A percentile compares a stretch with the other conserved stretches of the same genome.
Conservation (phyloP, 2,329 filamentous ascomycete genomes). For the Colletotrichum ledebouriae region DNA sequence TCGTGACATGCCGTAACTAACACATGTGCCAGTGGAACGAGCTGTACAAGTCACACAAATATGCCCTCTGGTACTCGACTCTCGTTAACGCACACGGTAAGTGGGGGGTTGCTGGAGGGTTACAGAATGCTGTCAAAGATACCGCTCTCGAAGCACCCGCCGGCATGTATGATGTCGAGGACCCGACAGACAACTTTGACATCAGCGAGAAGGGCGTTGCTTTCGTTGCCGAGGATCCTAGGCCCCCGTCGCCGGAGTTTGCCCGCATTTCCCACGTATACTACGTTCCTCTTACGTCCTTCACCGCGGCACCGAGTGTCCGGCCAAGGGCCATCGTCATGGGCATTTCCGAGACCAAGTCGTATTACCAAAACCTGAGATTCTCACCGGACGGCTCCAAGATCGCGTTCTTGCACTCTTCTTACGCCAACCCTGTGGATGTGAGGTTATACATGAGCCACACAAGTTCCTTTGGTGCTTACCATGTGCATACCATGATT, state of each 20-base stretch:
- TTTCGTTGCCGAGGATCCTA: constrained; percentile 49
- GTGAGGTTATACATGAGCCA: constrained; percentile 50
- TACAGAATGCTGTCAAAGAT: constrained; percentile 52
- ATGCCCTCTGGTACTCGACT: constrained; percentile 56
- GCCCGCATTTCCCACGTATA: constrained; percentile 47
- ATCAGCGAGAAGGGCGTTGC: constrained; percentile 52
- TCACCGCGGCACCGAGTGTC: constrained; percentile 43
- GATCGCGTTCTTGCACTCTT: constrained; percentile 52
- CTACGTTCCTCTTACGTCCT: constrained; percentile 52
- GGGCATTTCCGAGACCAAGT: constrained; percentile 37
- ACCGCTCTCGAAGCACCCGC: constrained; percentile 51
- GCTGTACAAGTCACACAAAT: constrained; percentile 49
- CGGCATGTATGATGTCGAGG: constrained; percentile 46
- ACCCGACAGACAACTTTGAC: constrained; percentile 49
- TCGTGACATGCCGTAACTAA: not conserved
- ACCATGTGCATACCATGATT: constrained; percentile 49
- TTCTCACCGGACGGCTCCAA: constrained; percentile 54
- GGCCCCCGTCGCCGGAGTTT: constrained; percentile 23
- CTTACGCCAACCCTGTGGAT: constrained; percentile 46
- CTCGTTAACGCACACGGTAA: constrained; percentile 47
- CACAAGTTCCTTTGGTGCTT: constrained; percentile 46
- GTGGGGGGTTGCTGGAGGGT: constrained; percentile 49
- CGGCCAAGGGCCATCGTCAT: constrained; percentile 47
- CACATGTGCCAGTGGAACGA: constrained; percentile 49
- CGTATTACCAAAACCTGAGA: constrained; percentile 47